Evolutionary conservation across 352 stramenopile genomes (phyloP).

Genomic region (Globisporangium polare): DNA sequence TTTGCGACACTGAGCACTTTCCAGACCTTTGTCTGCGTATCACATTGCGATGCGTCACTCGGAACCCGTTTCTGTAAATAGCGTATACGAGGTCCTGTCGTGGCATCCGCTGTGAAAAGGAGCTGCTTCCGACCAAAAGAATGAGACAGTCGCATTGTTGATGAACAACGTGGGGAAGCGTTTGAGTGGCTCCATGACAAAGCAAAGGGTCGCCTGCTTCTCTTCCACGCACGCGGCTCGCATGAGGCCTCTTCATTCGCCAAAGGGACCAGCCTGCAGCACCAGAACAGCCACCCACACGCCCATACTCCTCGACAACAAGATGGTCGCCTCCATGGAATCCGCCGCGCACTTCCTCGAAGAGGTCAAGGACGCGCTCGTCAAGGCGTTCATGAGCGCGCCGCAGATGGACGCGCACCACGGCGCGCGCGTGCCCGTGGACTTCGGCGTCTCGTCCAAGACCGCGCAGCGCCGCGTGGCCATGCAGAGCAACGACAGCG

Average conservation of each 20-base stretch:
- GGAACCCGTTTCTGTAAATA: too few relatives aligned
- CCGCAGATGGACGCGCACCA: slow-evolving; percentile 69
- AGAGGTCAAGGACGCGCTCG: slow-evolving; percentile 45
- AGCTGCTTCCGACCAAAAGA: not conserved
- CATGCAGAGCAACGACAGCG: slow-evolving; percentile 1
- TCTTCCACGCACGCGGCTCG: slow-evolving; percentile 1
- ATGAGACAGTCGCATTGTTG: slow-evolving; percentile 9
- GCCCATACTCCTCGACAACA: not conserved
- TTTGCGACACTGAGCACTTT: too few relatives aligned
- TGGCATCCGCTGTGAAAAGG: not conserved
- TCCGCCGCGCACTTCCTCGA: slow-evolving; percentile 35
- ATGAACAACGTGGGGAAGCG: not conserved
- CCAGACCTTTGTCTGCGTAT: too few relatives aligned
- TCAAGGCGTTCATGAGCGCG: slow-evolving; percentile 75
- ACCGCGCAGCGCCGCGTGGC: slow-evolving; percentile 5
- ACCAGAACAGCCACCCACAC: slow-evolving; percentile 7
- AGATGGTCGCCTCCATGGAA: slow-evolving; percentile 12
- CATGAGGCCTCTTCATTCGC: slow-evolving; percentile 2
- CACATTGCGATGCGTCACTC: too few relatives aligned
- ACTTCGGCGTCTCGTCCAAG: slow-evolving; percentile 18
- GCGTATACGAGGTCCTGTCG: not conserved
- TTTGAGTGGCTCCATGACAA: not conserved
- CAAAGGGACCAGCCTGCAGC: slow-evolving; percentile 2
- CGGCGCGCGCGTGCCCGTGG: slow-evolving; percentile 54
- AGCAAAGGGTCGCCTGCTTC: not conserved